Evolutionary conservation across 495 filamentous ascomycete genomes (phyloP), one percentile per base, ranked within the genome.

Genomic region (Tetracladium marchalianum): DNA sequence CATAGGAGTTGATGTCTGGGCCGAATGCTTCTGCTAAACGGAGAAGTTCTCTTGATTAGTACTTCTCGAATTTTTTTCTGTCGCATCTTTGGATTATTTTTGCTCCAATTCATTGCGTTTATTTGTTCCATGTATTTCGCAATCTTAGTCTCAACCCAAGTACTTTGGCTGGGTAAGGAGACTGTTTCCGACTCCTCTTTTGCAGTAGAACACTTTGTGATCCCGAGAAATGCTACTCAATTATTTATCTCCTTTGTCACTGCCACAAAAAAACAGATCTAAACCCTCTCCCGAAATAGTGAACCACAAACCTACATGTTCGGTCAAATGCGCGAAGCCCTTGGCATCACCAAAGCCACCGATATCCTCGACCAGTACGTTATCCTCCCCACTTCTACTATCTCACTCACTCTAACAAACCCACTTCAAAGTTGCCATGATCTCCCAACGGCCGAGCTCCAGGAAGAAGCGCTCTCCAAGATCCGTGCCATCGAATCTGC

Each of bases 301-400:
- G 68, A 86, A 38, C 92, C 90, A 0, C 92, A 96, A 69, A 88
- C 82, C 54, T 87, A 93, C 72, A 96, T 98, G 92, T 96, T 95
- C 72, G 52, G 59, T 1, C 68, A 85, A 52, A 95, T 95, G 87
- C 82, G 89, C 69, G 65, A 66, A 17, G 70, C 60, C 19, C 61
- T 74, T n/a, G 67, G 66, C 40, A 95, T 96, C 52, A 59, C 76
- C 49, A 80, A 80, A 57, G 53, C 66, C 31, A 62, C 67, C 51
- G 90, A 97, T 66, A 96, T 97, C 64, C 80, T 97, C 46, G 80
- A 87, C 49, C 84, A 95, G 67, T 80, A 94, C 62, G 81, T 84
- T 64, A 61, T 67, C 1, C 84, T 95, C 5, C 81, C 87, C 0
- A 70, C 67, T 1, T 31, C 16, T 8, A 43, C 22, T 27, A 80